Evolutionary conservation across 1,284 basidiomycete genomes (phyloP), one percentile per base, ranked within the genome.

Genomic region (Gastroboletus turbinatus): DNA sequence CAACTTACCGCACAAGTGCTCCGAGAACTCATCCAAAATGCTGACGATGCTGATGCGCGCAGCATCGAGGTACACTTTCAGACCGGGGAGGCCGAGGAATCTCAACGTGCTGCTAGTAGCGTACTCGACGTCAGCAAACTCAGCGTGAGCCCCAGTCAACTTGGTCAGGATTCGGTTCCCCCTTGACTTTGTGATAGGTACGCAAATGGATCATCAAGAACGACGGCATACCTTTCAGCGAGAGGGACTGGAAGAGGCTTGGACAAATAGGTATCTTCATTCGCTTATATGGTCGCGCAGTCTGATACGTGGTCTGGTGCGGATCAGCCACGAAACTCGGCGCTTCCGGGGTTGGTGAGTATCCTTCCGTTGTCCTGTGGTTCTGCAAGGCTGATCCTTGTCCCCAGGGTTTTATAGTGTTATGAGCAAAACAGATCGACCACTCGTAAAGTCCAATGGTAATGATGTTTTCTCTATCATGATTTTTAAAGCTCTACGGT

Each of bases 1-100:
- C 57, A 11, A 52, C 30, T 23, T 11, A 4, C 11, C 13, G 1
- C 10, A 9, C 17, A 36, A 82, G 92, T 96, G 38, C 94, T 95
- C 67, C 84, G 95, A 46, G 96, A 98, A 72, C 82, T 98, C 16
- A 76, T 98, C 4, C 81, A 98, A 76, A 98, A 99, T 69, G 95
- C 95, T 13, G 95, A 98, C 69, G 96, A 98, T 75, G 94, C 93
- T 0, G 86, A 85, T 35, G 90, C 94, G 7, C 82, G 78, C 50
- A 76, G 81, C 33, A 88, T 92, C 3, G 87, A 94, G 70, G 87
- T 96, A 54, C 83, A 82, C 59, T 95, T 95, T 62, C 83, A 88
- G 66, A 90, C 90, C 0, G 72, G 82, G 64, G 70, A 67, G 8
- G 83, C 11, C 75, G 79, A 32, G 69, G 66, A 11, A 72, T 47